Evolutionary conservation across 441 rosid species (phyloP), one percentile per base, ranked within the genome.

Genomic region (Gossypium lobatum): DNA sequence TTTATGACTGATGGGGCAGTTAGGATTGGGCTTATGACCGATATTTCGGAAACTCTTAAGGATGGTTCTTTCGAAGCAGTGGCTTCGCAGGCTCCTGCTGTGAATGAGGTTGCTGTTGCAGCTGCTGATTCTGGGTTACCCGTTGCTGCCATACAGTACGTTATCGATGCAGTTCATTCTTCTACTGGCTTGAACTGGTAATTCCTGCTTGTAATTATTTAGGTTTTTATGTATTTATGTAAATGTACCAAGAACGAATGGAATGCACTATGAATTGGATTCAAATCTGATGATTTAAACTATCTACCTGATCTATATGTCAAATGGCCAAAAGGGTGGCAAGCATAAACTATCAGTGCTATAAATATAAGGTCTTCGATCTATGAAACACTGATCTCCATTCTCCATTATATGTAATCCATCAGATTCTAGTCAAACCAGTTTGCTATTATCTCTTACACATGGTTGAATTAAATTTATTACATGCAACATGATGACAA

Each of bases 91-190:
- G 85, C 77, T 34, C 86, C 89, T 48, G 83, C 82, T 3, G 87
- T 85, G 39, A 91, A 84, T 78, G 97, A 95, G 77, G 99, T 95
- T 72, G 85, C 99, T 9, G 16, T 83, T 73, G 99, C 98, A 13
- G 91, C 97, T 81, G 87, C 85, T 20, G 97, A 93, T 81, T 89
- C 88, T 62, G 89, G 77, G 84, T 77, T 81, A 3, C 96, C 97
- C 37, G 80, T 90, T 4, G 85, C 84, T 8, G 77, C 78, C 17
- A 84, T 93, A 82, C 98, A 93, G 79, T 83, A 95, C 76, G 46
- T 90, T 62, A 87, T 93, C 71, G 91, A 88, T 77, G 77, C 75
- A 6, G 88, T 95, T 71, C 97, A 91, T 80, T 58, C 84, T 1
- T 85, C 60, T 73, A 86, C 93, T 1, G 98, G 98, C 13, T 71